Evolutionary conservation across 768 basidiomycete species (phyloP).

Genomic region (Arthromyces matolae): DNA sequence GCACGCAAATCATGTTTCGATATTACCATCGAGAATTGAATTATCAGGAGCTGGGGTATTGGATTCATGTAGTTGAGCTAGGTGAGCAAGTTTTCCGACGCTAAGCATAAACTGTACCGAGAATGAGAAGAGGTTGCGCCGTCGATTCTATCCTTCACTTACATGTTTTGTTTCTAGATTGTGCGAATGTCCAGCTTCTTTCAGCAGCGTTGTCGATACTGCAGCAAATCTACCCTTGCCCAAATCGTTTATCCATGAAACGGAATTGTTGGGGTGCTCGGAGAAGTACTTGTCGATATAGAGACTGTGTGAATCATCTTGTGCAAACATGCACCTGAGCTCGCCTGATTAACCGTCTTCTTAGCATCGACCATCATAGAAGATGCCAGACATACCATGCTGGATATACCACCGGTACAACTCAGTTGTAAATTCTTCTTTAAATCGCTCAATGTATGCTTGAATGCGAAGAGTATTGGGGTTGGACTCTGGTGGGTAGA

Average conservation of each 20-base stretch:
- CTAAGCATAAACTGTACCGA: slow-evolving; percentile 78
- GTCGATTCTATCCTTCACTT: slow-evolving; percentile 30
- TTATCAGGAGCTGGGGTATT: slow-evolving; percentile 42
- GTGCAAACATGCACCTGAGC: slow-evolving; percentile 75
- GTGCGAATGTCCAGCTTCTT: slow-evolving; percentile 53
- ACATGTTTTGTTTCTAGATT: slow-evolving; percentile 79
- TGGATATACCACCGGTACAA: slow-evolving; percentile 94
- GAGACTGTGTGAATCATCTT: slow-evolving; percentile 55
- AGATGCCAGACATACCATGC: slow-evolving; percentile 52
- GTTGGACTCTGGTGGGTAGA: slow-evolving; percentile 62
- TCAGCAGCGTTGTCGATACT: slow-evolving; percentile 61
- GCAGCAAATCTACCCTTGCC: slow-evolving; percentile 60
- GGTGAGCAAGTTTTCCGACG: slow-evolving; percentile 81
- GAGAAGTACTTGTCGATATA: slow-evolving; percentile 76
- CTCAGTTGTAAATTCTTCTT: slow-evolving; percentile 81
- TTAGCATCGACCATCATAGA: not conserved
- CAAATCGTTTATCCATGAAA: slow-evolving; percentile 89
- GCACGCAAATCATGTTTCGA: not conserved
- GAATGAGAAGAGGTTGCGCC: not conserved
- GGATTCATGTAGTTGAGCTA: slow-evolving; percentile 72
- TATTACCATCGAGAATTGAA: slow-evolving; percentile 51
- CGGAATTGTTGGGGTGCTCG: slow-evolving; percentile 48
- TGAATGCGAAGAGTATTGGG: slow-evolving; percentile 61
- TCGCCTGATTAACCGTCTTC: slow-evolving; percentile 58
- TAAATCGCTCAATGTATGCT: slow-evolving; percentile 71